Evolutionary conservation across 163 green algal species (phyloP).

Genomic region (Scenedesmus sp.): DNA sequence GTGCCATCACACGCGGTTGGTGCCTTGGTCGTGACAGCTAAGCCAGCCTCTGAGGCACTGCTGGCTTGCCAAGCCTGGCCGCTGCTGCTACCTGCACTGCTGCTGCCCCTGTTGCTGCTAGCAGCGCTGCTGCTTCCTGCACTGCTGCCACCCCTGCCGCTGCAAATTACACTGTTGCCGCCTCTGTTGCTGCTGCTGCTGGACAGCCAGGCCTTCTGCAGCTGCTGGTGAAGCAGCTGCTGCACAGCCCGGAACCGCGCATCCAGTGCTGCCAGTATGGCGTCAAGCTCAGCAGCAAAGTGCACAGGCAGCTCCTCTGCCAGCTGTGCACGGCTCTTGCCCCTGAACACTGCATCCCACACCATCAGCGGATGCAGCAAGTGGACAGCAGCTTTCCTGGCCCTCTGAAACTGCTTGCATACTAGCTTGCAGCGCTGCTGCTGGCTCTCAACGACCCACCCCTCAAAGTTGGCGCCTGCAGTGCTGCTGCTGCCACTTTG

Average conservation of each 20-base stretch:
- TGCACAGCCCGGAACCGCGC: constrained; percentile 20
- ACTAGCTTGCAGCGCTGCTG: constrained; percentile 52
- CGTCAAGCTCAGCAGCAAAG: constrained; percentile 20
- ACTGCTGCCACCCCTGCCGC: not conserved
- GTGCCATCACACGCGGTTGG: too few species aligned
- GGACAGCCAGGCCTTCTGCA: not conserved
- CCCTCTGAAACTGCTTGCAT: not conserved
- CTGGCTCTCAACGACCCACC: constrained; percentile 48
- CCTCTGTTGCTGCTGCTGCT: not conserved
- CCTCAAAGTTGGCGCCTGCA: constrained; percentile 33
- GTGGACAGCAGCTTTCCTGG: not conserved
- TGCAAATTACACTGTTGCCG: not conserved
- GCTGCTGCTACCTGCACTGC: not conserved
- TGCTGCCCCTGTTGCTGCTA: not conserved
- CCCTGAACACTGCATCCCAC: constrained; percentile 51
- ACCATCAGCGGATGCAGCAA: constrained; percentile 52
- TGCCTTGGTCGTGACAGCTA: too few species aligned
- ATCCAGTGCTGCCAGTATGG: constrained; percentile 40
- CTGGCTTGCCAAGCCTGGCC: too few species aligned
- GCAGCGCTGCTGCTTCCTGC: not conserved
- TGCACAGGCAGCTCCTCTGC: constrained; percentile 31
- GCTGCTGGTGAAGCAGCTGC: constrained; percentile 2
- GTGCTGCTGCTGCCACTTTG: constrained; percentile 23
- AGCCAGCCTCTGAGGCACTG: too few species aligned
- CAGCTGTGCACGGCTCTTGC: not conserved